phyloP scores from a whole-genome alignment of 768 basidiomycete genomes.

The Leucosporidium scottii region DNA sequence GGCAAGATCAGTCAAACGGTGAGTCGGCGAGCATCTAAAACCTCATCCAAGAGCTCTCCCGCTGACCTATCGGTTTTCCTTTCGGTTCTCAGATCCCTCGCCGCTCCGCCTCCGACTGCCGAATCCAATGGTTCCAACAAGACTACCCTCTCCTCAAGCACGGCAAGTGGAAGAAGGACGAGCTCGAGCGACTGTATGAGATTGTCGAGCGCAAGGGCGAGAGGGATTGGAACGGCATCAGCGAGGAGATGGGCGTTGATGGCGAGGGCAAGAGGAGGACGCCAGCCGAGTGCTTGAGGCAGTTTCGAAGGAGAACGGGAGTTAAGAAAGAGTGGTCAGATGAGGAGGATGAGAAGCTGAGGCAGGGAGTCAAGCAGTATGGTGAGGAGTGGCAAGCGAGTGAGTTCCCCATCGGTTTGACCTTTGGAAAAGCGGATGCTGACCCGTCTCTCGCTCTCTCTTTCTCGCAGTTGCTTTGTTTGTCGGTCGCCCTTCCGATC shows the following conservation, averaged over 20 bases:
- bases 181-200: constrained; percentile 5
- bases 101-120: constrained; percentile 16
- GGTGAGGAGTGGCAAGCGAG: constrained; percentile 31
- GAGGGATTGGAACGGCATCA: constrained; percentile 19
- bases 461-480: constrained; percentile 14
- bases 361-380: constrained; percentile 7
- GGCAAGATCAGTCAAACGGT: constrained; percentile 11
- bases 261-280: constrained; percentile 6
- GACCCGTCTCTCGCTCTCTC: neutral
- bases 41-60: no score
- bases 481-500: constrained; percentile 1
- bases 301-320: constrained; percentile 1
- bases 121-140: constrained; percentile 26
- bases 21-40: neutral
- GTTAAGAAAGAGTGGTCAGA: constrained; percentile 8
- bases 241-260: constrained; percentile 10
- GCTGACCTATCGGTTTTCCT: no score
- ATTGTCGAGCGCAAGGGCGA: neutral
- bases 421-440: no score
- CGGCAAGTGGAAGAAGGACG: constrained; percentile 13
- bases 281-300: constrained; percentile 10
- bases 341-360: constrained; percentile 16
- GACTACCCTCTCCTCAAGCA: constrained; percentile 21
- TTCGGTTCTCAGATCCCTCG: constrained; percentile 18
- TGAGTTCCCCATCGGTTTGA: neutral